Evolutionary conservation across 1,139 yeast genomes (phyloP), one percentile per base, ranked within the genome.

Genomic region (Geotrichum klebahnii): DNA sequence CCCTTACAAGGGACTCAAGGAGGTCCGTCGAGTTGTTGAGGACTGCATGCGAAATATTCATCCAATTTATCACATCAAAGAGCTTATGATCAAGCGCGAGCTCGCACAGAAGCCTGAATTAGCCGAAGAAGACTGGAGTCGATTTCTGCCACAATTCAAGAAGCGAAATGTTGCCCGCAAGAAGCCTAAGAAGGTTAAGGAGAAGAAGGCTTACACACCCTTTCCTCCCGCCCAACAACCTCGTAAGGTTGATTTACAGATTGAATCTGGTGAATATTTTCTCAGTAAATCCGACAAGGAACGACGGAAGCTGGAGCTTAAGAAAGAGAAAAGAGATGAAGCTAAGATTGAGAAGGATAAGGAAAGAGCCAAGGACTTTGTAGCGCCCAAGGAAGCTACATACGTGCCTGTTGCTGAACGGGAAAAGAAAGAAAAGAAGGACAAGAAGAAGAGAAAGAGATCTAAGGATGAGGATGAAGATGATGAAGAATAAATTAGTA

Each of bases 161-260:
- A 92, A 90, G 78, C 82, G 92, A 65, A 89, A 89, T 62, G 96
- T 92, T 58, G 95, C 95, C 40, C 82, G 98, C 66, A 87, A 86
- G 84, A 83, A 82, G 75, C 86, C 92, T 57, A 82, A 80, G 73
- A 78, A 78, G 67, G 69, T 73, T 57, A 78, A 73, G 60, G 86
- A 84, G 68, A 85, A 85, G 85, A 88, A 82, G 71, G 83, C 80
- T 2, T 92, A 92, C 78, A 92, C 98, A 29, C 98, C 98, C 65
- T 94, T 94, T 89, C 99, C 99, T 71, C 98, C 98, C 59, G 87
- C 88, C 53, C 99, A 88, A 71, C 79, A 80, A 60, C 98, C 97
- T 65, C 84, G 98, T 76, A 90, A 92, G 85, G 77, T 94, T 69
- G 99, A 94, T 79, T 74, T 90, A 67, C 95, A 90, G 72, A 89